A percentile compares a stretch with the other conserved stretches of the same genome.
These are phyloP conservation scores for Cicer judaicum DNA, from an alignment of 306 rosid species.

Conservation along the genomic window DNA sequence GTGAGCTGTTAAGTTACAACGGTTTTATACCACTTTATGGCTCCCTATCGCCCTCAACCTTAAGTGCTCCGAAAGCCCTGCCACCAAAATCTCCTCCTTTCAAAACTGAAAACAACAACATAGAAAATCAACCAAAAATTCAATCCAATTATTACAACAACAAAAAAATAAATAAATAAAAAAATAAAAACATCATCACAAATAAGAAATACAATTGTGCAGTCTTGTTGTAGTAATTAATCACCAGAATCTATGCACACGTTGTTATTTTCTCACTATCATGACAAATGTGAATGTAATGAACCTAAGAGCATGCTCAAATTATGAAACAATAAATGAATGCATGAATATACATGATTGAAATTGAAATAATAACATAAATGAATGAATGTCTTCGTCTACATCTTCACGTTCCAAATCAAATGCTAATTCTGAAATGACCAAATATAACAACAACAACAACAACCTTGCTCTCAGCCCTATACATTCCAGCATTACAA, in stretches of 20 bases:
- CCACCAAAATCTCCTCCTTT: constrained; percentile 72
- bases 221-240: background rate
- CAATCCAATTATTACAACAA: background rate
- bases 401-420: constrained; percentile 38
- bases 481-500: background rate
- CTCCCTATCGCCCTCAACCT: constrained; percentile 49
- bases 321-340: background rate
- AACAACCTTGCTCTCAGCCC: constrained; percentile 24
- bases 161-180: too few relatives aligned
- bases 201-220: background rate
- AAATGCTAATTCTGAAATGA: constrained; percentile 53
- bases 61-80: constrained; percentile 69
- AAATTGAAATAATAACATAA: background rate
- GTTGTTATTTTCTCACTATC: background rate
- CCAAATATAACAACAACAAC: constrained; percentile 48
- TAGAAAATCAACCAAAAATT: constrained; percentile 14
- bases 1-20: constrained; percentile 40
- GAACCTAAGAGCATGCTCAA: constrained; percentile 16
- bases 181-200: background rate
- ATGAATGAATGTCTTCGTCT: constrained; percentile 59
- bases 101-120: constrained; percentile 45
- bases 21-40: constrained; percentile 44
- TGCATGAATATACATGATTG: constrained; percentile 2
- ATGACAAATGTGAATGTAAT: constrained; percentile 2
- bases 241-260: background rate